Conservation (phyloP, 2,329 filamentous ascomycete species). For the Colletotrichum ledebouriae region DNA sequence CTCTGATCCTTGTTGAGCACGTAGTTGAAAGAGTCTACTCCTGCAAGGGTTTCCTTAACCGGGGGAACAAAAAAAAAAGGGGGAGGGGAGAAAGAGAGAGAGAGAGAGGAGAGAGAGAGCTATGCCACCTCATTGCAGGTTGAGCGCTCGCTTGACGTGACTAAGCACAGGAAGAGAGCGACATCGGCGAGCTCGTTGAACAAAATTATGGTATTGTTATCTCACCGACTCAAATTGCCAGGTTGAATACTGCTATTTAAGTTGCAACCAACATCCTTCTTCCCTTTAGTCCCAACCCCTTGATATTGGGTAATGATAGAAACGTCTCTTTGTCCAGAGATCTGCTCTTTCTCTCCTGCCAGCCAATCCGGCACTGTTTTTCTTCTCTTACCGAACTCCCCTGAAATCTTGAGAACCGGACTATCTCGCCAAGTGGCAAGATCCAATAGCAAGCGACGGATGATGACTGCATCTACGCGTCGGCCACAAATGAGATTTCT, state of each 20-base stretch:
- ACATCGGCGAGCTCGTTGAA: conserved; percentile 4
- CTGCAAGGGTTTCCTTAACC: too few relatives aligned
- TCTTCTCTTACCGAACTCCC: not conserved
- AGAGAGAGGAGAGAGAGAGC: too few relatives aligned
- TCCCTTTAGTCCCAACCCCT: not conserved
- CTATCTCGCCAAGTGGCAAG: conserved; percentile 13
- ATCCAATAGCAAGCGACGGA: not conserved
- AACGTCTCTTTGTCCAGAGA: conserved; percentile 20
- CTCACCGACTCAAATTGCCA: not conserved
- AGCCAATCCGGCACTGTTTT: not conserved
- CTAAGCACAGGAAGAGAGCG: conserved; percentile 4
- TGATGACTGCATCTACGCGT: conserved; percentile 19
- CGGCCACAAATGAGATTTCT: conserved; percentile 6
- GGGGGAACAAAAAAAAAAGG: too few relatives aligned
- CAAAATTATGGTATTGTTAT: conserved; percentile 7
- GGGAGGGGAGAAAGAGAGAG: too few relatives aligned
- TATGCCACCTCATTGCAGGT: not conserved
- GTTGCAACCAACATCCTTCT: conserved; percentile 4
- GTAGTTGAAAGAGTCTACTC: not conserved
- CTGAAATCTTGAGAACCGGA: not conserved
- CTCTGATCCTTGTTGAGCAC: not conserved
- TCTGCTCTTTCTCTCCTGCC: not conserved
- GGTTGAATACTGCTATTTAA: not conserved
- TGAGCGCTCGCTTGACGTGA: not conserved
- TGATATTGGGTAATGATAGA: conserved; percentile 5